Evolutionary conservation across 306 rosid genomes (phyloP).

Genomic region (Biancaea sappan): DNA sequence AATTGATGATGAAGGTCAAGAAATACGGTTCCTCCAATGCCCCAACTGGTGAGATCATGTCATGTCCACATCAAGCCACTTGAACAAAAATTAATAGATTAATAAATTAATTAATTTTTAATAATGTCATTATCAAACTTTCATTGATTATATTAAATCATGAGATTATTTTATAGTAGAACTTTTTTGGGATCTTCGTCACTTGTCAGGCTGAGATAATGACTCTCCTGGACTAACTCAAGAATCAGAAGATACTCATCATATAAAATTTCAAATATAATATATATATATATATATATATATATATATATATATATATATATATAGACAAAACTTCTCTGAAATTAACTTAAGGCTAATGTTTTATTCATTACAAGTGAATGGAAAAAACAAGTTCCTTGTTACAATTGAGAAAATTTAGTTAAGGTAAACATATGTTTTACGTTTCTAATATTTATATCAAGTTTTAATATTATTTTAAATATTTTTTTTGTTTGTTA

Average conservation of each 20-base stretch:
- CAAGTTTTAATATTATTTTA: no score
- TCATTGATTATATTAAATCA: constrained; percentile 19
- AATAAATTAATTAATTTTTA: not conserved
- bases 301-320: no score
- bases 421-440: not conserved
- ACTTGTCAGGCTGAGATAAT: not conserved
- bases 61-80: no score
- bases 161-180: not conserved
- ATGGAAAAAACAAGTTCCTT: not conserved
- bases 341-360: not conserved
- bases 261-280: no score
- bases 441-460: no score
- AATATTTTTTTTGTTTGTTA: no score
- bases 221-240: constrained; percentile 30
- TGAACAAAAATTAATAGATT: not conserved
- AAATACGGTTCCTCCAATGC: constrained; percentile 37
- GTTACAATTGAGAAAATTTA: not conserved
- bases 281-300: no score
- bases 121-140: constrained; percentile 8
- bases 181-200: not conserved
- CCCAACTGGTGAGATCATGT: constrained; percentile 6
- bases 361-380: not conserved
- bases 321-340: not conserved
- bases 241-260: not conserved
- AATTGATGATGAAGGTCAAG: not conserved